These are phyloP conservation scores for Cytospora chrysosperma DNA, from an alignment of 2,329 filamentous ascomycete species.

Conservation along the genomic window DNA sequence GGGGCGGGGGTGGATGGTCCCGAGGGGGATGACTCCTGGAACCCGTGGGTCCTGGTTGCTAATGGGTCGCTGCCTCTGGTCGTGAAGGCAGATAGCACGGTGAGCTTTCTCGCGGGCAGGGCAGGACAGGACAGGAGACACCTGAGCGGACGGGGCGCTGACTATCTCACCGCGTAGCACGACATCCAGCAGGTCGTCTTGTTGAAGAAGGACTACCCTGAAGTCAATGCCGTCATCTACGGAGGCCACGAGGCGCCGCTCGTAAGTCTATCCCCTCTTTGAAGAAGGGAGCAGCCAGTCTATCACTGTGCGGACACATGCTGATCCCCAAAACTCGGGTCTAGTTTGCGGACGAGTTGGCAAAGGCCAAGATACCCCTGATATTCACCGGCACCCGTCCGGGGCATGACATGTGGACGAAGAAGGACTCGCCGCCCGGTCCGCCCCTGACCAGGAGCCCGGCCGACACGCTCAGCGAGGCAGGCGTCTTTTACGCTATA, in stretches of 20 bases:
- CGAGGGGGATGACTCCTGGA: background rate
- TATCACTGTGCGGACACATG: background rate
- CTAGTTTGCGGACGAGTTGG: constrained; percentile 40
- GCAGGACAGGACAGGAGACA: no score
- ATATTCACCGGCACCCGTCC: constrained; percentile 41
- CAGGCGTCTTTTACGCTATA: constrained; percentile 40
- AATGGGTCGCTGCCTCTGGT: constrained; percentile 40
- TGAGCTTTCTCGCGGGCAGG: no score
- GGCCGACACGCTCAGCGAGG: constrained; percentile 39
- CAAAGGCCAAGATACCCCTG: constrained; percentile 40
- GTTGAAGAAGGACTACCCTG: constrained; percentile 37
- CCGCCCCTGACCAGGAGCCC: constrained; percentile 42
- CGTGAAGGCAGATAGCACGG: constrained; percentile 40
- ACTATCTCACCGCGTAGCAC: constrained; percentile 32
- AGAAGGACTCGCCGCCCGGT: constrained; percentile 38
- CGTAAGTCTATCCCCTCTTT: no score
- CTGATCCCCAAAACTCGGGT: background rate
- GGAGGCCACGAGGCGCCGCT: constrained; percentile 41
- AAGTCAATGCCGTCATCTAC: constrained; percentile 37
- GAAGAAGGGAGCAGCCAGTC: no score
- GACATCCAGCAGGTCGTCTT: constrained; percentile 42
- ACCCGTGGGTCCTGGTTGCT: constrained; percentile 38
- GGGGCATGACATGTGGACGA: constrained; percentile 37
- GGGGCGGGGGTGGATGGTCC: constrained; percentile 28
- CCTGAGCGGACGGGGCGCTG: background rate